phyloP scores from a whole-genome alignment of 2,329 filamentous ascomycete genomes.

The Ambrosiella cleistominuta region DNA sequence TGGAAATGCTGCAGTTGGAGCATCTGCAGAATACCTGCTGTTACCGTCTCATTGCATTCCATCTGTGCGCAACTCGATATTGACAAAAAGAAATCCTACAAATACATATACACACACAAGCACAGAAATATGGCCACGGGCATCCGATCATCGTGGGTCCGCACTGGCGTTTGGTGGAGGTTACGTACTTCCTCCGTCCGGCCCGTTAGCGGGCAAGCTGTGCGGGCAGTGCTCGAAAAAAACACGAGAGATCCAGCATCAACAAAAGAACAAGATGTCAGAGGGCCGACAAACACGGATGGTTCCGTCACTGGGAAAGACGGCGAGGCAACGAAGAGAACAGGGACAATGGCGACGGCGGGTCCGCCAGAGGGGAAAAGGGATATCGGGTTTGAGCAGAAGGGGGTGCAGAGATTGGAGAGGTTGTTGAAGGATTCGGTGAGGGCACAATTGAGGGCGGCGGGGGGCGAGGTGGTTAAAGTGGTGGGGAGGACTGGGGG shows the following conservation, averaged over 20 bases:
- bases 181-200: neutral
- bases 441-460: conserved; percentile 1
- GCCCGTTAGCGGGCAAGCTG: neutral
- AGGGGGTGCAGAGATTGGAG: conserved; percentile 6
- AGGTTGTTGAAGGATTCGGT: conserved; percentile 4
- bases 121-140: neutral
- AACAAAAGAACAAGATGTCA: no score
- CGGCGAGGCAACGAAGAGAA: neutral
- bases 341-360: neutral
- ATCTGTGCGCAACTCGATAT: no score
- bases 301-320: no score
- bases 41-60: neutral
- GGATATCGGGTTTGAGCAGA: neutral
- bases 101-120: neutral
- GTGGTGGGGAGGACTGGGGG: neutral
- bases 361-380: neutral
- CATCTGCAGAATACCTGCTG: no score
- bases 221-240: neutral
- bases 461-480: neutral
- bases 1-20: no score
- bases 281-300: no score
- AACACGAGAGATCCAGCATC: no score
- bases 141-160: neutral
- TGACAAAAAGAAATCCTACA: neutral
- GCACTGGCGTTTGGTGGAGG: neutral